Evolutionary conservation across 1,284 basidiomycete genomes (phyloP).

Genomic region (Lignosus rhinocerotis): DNA sequence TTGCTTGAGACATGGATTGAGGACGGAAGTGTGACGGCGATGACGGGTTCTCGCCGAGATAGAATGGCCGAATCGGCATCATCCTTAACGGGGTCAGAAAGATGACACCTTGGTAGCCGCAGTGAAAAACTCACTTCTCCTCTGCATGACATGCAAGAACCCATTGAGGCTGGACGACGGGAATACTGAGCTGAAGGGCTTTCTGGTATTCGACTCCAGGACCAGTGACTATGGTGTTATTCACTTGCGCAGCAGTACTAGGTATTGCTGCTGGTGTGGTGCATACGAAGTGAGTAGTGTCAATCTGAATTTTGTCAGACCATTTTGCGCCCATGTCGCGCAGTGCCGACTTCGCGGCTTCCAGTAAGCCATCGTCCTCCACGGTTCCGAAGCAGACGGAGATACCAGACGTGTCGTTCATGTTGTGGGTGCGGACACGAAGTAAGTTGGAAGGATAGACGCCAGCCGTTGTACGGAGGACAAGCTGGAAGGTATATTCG

Average conservation of each 20-base stretch:
- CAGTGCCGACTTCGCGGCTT: conserved; percentile 77
- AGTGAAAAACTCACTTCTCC: conserved; percentile 59
- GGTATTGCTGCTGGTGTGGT: conserved; percentile 79
- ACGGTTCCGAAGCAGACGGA: conserved; percentile 91
- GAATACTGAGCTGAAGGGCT: conserved; percentile 86
- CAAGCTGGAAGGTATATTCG: conserved; percentile 90
- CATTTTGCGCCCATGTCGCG: conserved; percentile 84
- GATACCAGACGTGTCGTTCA: conserved; percentile 91
- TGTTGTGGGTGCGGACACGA: conserved; percentile 85
- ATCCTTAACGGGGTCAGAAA: conserved; percentile 51
- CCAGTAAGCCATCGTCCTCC: conserved; percentile 72
- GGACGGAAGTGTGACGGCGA: conserved; percentile 53
- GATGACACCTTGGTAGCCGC: neutral
- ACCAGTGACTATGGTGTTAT: conserved; percentile 48
- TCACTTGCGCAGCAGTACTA: conserved; percentile 58
- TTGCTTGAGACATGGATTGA: conserved; percentile 79
- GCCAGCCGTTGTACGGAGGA: conserved; percentile 88
- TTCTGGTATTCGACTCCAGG: conserved; percentile 89
- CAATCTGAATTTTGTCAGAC: conserved; percentile 92
- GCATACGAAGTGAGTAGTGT: conserved; percentile 96
- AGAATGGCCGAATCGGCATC: conserved; percentile 82
- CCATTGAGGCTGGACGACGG: conserved; percentile 90
- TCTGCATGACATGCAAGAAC: conserved; percentile 82
- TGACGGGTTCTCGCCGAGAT: conserved; percentile 68
- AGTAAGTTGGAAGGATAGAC: conserved; percentile 84